phyloP scores from a whole-genome alignment of 495 filamentous ascomycete species.

The Neurospora tetraspora region DNA sequence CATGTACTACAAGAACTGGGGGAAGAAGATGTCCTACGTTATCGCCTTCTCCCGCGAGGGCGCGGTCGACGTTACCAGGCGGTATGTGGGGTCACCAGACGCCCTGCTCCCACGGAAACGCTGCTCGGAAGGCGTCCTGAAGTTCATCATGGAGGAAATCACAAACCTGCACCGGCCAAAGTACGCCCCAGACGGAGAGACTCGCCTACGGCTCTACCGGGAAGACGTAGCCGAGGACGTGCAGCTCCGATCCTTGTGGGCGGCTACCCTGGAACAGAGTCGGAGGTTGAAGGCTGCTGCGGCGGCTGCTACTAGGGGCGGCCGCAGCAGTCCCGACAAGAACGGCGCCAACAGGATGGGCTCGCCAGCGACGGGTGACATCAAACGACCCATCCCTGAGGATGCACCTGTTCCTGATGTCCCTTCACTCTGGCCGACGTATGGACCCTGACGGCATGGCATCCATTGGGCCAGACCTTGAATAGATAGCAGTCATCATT shows the following conservation, averaged over 20 bases:
- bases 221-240: slow-evolving; percentile 81
- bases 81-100: slow-evolving; percentile 52
- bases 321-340: background rate
- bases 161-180: slow-evolving; percentile 55
- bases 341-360: background rate
- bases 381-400: background rate
- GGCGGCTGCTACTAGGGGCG: background rate
- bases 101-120: slow-evolving; percentile 46
- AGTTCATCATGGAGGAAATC: slow-evolving; percentile 86
- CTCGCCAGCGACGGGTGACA: background rate
- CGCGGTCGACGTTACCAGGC: slow-evolving; percentile 87
- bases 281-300: background rate
- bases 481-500: background rate
- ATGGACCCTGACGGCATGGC: background rate
- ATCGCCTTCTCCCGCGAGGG: slow-evolving; percentile 95
- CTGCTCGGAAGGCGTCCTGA: slow-evolving; percentile 77
- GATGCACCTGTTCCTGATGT: background rate
- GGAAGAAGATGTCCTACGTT: slow-evolving; percentile 90
- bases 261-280: background rate
- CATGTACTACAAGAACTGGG: slow-evolving; percentile 91
- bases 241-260: slow-evolving; percentile 49
- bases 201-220: slow-evolving; percentile 71
- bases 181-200: slow-evolving; percentile 65
- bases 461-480: background rate
- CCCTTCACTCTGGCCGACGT: background rate